Evolutionary conservation across 495 filamentous ascomycete genomes (phyloP).

Genomic region (Hyaloscypha finlandica): DNA sequence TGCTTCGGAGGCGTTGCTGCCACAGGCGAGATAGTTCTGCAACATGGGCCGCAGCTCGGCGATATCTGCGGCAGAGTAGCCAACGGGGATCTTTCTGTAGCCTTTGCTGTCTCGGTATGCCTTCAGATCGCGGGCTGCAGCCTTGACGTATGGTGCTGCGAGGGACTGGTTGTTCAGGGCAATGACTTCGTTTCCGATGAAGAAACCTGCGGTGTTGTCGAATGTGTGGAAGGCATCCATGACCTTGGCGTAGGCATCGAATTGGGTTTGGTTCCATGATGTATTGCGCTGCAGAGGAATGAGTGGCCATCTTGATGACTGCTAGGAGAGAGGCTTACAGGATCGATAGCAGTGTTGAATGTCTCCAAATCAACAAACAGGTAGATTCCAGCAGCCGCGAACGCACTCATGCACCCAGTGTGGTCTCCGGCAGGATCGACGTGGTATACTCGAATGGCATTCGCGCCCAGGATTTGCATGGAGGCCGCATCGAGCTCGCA

Average conservation of each 20-base stretch:
- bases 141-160: conserved; percentile 80
- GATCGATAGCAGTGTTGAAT: conserved; percentile 75
- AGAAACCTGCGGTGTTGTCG: conserved; percentile 79
- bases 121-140: conserved; percentile 79
- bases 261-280: conserved; percentile 71
- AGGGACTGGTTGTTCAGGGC: conserved; percentile 58
- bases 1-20: conserved; percentile 63
- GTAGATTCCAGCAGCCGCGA: conserved; percentile 76
- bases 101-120: conserved; percentile 72
- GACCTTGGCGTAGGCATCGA: conserved; percentile 65
- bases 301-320: conserved; percentile 8
- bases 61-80: conserved; percentile 91
- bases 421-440: conserved; percentile 73
- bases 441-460: conserved; percentile 88
- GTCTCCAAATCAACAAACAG: conserved; percentile 82
- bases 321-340: conserved; percentile 47
- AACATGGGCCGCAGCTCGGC: conserved; percentile 78
- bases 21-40: conserved; percentile 86
- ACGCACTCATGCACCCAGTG: conserved; percentile 68
- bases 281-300: conserved; percentile 43
- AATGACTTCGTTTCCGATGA: conserved; percentile 87
- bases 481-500: conserved; percentile 74
- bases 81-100: conserved; percentile 83
- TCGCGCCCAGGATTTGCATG: conserved; percentile 81
- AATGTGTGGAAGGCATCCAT: conserved; percentile 79